Base-by-base conservation (phyloP, 2,329 filamentous ascomycete genomes). In the Penicillium sp. region DNA sequence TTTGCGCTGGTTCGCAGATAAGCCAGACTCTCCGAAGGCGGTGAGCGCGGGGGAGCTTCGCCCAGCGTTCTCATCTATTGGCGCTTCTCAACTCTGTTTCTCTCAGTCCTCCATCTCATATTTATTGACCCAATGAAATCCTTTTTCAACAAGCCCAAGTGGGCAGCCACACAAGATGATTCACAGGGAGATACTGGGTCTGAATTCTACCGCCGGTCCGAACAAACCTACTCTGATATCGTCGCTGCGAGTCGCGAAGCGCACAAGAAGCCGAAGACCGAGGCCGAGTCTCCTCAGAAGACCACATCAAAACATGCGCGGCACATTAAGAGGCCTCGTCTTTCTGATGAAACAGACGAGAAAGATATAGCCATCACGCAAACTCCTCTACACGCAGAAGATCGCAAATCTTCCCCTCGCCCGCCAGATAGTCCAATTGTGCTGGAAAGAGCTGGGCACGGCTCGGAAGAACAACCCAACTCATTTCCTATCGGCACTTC, bases 101-200 rank as follows among this genome's bases (percentile, higher is more conserved):
- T 33, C 27, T 32, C 20, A 4, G 25, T 19, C 17, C 10, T 4
- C 27, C 14, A 13, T 31, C 7, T 34, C 19, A 27, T 7, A 18
- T 23, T 30, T 7, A 10, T 27, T 10, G 14, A 16, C 9, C 36
- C n/a, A 7, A 66, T 65, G 65, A 68, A 69, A 26, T 72, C 71
- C 1, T 68, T 79, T 13, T 81, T 81, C 63, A 79, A 75, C 35
- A 77, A 75, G 48, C 72, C 76, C 32, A 61, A 68, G 15, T 76
- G 73, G 71, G 70, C 73, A n/a, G 61, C 57, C 17, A 57, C 64
- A 19, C 64, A 69, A 43, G 57, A 63, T 16, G 44, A 48, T n/a
- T 57, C 64, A 19, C 64, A 70, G 43, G 57, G 63, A 17, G 45
- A 48, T n/a, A 53, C 62, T 18, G 51, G 54, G 7, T 27, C 63